Base-by-base conservation (phyloP, 2,329 filamentous ascomycete species). In the Ceratocystis cacaofunesta region DNA sequence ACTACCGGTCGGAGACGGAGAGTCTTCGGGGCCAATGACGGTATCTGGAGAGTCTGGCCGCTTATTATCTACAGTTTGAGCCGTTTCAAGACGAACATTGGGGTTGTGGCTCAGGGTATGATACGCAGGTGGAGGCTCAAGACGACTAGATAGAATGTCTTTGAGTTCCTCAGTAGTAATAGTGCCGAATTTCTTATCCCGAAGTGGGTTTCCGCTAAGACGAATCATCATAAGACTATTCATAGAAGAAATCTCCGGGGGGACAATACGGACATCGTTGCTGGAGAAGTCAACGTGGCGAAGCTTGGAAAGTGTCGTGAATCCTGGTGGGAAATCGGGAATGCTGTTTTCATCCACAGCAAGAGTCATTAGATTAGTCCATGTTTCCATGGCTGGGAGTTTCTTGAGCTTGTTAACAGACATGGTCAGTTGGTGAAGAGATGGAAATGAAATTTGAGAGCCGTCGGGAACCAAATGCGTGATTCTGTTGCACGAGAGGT, bases 191-290 rank as follows among this genome's bases (percentile, higher is more conserved):
- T 91, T 96, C 72, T 88, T 91, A 72, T 96, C 91, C 15, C 89
- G 82, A 15, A 99, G 77, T 0, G 94, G 94, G 71, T 99, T 99
- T n/a, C 90, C 91, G 55, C 85, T 86, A 41, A 99, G 78, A 3
- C 86, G 85, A 52, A 97, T 81, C 72, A 86, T 86, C 22, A 85
- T 81, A 8, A 99, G 77, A 57, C 76, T 85, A 5, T 90, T 84
- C 90, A 97, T 96, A 30, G 83, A 78, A 4, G 87, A 88, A 66
- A 97, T 83, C 69, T 85, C 85, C 0, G 89, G 81, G 36, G 94
- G 89, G 6, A 99, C 74, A 12, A 83, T 78, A 1, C 84, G 84
- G 61, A 99, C 84, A 69, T 94, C 85, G 71, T 99, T 99, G 69
- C 87, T 85, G 0, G 88, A 89, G 69, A 97, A 87, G 73, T 96